A percentile compares a stretch with the other conserved stretches of the same genome.
phyloP scores from a whole-genome alignment of 2,329 filamentous ascomycete species.

The Xenosphaeropsis pyriputrescens region DNA sequence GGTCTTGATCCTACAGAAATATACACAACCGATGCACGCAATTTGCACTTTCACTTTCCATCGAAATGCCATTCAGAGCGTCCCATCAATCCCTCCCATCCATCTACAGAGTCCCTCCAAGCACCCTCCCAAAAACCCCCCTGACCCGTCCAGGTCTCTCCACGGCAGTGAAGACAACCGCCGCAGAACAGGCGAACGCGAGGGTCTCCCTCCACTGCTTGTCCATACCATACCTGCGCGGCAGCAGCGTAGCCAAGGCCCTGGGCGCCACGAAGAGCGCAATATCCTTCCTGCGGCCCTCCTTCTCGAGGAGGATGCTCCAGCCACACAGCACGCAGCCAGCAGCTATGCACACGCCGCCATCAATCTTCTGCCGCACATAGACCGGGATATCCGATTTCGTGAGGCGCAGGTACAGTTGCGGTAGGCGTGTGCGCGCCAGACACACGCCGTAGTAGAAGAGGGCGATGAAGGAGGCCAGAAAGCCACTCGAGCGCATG shows the following conservation, averaged over 20 bases:
- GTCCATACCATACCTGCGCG: constrained; percentile 47
- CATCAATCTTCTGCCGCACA: constrained; percentile 36
- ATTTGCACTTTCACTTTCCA: no score
- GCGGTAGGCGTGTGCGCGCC: constrained; percentile 40
- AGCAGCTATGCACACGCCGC: constrained; percentile 51
- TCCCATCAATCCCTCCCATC: no score
- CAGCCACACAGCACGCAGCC: constrained; percentile 69
- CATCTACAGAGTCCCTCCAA: constrained; percentile 17
- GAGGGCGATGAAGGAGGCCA: constrained; percentile 61
- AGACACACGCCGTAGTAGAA: constrained; percentile 84
- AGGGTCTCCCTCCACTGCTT: constrained; percentile 54
- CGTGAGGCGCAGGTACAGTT: constrained; percentile 41
- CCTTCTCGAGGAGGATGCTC: constrained; percentile 62
- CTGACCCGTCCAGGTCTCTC: constrained; percentile 50
- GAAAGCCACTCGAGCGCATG: constrained; percentile 52
- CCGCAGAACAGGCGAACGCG: constrained; percentile 52
- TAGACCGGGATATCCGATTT: constrained; percentile 39
- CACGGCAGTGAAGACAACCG: constrained; percentile 52
- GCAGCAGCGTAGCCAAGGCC: constrained; percentile 60
- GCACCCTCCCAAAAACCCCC: constrained; percentile 50
- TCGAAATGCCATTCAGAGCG: no score
- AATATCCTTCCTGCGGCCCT: constrained; percentile 55
- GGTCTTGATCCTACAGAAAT: no score
- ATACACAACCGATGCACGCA: no score
- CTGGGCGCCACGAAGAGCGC: constrained; percentile 69